Base-by-base conservation (phyloP, 177 flowering plant species). In the Vitis hybrid region DNA sequence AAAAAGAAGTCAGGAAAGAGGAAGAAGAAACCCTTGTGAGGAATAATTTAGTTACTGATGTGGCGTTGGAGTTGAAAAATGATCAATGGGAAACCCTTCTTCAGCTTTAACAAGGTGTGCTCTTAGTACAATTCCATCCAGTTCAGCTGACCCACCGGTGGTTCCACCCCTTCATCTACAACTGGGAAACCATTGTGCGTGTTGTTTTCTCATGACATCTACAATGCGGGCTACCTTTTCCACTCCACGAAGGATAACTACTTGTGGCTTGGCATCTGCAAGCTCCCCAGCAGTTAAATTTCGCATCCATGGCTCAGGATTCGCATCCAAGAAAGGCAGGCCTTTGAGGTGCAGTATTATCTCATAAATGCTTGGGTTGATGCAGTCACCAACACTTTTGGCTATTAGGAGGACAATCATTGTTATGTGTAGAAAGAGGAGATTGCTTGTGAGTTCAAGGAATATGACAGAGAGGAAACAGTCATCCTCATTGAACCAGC, bases 401-500 rank as follows among this genome's bases (percentile, higher is more conserved):
- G 98, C 78, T n/a, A 94, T 94, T 2, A 94, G 86, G n/a, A 94
- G 85, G 54, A 94, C 98, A 10, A 94, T 59, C 98, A 94, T 94
- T 23, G 93, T 91, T 26, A 91, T 84, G 58, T 97, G 98, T 1
- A 94, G 95, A 55, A 94, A 75, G 58, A 87, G 85, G 12, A 94
- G 94, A 64, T 94, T 92, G 85, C 91, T 92, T 64, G 97, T 94
- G 62, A 94, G 93, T 65, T 94, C 98, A 14, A 94, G 95, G 78
- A 94, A 88, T 66, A 94, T 92, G 51, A 94, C 95, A 73, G 97
- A 94, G 3, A 94, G 88, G 0, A 94, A 55, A 94, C 97, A 1
- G 98, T 94, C 97, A 92, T 94, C 60, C 98, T 83, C 98, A 94
- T 21, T 21, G 98, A 94, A 55, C 92, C 98, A 26, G 93, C 87